Evolutionary conservation across 805 yeast species (phyloP).

Genomic region (Metschnikowia drakensbergensis): DNA sequence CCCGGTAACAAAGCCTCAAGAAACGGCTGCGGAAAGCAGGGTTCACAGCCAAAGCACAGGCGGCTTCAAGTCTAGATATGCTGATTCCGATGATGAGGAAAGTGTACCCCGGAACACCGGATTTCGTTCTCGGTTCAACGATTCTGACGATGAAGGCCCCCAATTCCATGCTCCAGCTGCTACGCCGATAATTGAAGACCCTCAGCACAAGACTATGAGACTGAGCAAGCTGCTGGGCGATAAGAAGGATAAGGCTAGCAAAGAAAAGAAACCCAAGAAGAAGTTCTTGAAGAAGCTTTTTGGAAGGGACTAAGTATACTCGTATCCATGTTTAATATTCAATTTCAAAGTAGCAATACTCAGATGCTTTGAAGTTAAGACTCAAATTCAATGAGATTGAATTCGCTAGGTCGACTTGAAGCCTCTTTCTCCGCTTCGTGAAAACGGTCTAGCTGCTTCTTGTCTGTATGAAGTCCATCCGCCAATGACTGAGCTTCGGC

Average conservation of each 20-base stretch:
- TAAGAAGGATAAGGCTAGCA: constrained; percentile 8
- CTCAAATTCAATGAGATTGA: constrained; percentile 45
- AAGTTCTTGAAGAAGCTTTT: constrained; percentile 39
- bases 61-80: constrained; percentile 50
- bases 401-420: constrained; percentile 9
- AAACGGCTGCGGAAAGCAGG: neutral
- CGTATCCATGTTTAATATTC: neutral
- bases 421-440: constrained; percentile 22
- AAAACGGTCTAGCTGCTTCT: constrained; percentile 19
- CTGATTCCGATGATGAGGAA: constrained; percentile 61
- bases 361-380: constrained; percentile 15
- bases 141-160: constrained; percentile 28
- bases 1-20: neutral
- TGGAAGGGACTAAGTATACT: constrained; percentile 22
- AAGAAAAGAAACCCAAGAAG: constrained; percentile 28
- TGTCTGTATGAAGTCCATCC: constrained; percentile 21
- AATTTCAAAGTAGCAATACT: neutral
- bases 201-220: constrained; percentile 14
- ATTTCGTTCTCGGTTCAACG: constrained; percentile 26
- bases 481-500: constrained; percentile 44
- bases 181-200: constrained; percentile 5
- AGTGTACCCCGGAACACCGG: constrained; percentile 9
- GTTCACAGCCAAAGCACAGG: neutral
- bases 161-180: neutral
- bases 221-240: constrained; percentile 9